Percentiles rank a stretch among this genome's conserved stretches.
phyloP scores from a whole-genome alignment of 805 yeast species.

The Yamadazyma laniorum region DNA sequence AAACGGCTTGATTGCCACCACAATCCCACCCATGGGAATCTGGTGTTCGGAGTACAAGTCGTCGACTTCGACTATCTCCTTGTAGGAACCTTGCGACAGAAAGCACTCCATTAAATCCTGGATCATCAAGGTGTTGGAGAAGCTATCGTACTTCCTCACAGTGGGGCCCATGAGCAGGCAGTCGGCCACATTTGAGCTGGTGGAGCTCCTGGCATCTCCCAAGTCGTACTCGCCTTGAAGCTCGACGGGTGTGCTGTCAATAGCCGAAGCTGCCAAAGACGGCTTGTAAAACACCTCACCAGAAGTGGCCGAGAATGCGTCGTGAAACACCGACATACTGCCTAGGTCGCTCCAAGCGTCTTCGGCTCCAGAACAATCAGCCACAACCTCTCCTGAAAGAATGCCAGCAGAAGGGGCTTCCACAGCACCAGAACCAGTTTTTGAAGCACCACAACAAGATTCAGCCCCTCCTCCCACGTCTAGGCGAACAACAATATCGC shows the following conservation, averaged over 20 bases:
- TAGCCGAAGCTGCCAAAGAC: background rate
- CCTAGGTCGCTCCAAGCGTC: too few species aligned
- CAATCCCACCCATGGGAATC: slow-evolving; percentile 30
- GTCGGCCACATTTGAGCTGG: too few species aligned
- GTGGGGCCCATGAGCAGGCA: too few species aligned
- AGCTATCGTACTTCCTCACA: slow-evolving; percentile 23
- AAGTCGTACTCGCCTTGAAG: too few species aligned
- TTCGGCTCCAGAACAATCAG: too few species aligned
- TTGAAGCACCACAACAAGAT: too few species aligned
- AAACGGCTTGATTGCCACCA: slow-evolving; percentile 31
- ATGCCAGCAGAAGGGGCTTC: too few species aligned
- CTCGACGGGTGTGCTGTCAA: slow-evolving; percentile 4
- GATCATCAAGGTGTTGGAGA: slow-evolving; percentile 26
- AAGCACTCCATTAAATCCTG: slow-evolving; percentile 21
- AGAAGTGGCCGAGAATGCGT: background rate
- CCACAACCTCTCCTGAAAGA: too few species aligned
- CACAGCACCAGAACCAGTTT: too few species aligned
- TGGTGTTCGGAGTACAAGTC: slow-evolving; percentile 29
- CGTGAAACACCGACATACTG: background rate
- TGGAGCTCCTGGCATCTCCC: too few species aligned
- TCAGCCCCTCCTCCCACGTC: too few species aligned
- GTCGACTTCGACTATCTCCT: slow-evolving; percentile 19
- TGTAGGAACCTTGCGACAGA: background rate
- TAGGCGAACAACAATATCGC: slow-evolving; percentile 4
- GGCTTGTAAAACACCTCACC: background rate